Evolutionary conservation across 345 rosid species (phyloP).

Genomic region (Rubroshorea leprosula): DNA sequence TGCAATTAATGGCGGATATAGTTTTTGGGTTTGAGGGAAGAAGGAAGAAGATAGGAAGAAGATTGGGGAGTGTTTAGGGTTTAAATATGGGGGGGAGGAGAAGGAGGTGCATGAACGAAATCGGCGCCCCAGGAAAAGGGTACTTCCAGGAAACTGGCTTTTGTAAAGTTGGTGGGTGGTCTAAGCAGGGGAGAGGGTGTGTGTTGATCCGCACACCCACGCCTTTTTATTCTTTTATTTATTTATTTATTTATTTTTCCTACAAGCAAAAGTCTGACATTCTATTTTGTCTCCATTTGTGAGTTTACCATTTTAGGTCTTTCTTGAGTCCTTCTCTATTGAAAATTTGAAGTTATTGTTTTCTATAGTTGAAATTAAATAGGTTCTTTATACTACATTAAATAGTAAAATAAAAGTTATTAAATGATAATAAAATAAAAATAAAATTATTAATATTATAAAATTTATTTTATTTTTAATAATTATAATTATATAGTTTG

Average conservation of each 20-base stretch:
- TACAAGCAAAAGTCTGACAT: conserved; percentile 13
- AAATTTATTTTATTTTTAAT: too few species aligned
- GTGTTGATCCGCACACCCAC: conserved; percentile 3
- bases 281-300: conserved; percentile 13
- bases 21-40: not conserved
- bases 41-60: not conserved
- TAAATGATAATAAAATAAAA: too few species aligned
- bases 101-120: conserved; percentile 26
- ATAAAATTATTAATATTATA: too few species aligned
- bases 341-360: too few species aligned
- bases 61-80: not conserved
- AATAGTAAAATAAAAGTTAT: too few species aligned
- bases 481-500: too few species aligned
- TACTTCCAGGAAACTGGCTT: conserved; percentile 48
- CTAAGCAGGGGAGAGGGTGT: conserved; percentile 1
- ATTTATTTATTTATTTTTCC: conserved; percentile 15
- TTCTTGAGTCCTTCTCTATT: too few species aligned
- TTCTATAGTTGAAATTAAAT: too few species aligned
- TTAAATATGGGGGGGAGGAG: conserved; percentile 16
- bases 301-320: conserved; percentile 28
- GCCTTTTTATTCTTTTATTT: not conserved
- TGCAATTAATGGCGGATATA: too few species aligned
- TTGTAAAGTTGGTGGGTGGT: conserved; percentile 42
- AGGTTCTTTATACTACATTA: too few species aligned
- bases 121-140: conserved; percentile 14